Evolutionary conservation across 2,329 filamentous ascomycete species (phyloP).

Genomic region (Penicillium sp.): DNA sequence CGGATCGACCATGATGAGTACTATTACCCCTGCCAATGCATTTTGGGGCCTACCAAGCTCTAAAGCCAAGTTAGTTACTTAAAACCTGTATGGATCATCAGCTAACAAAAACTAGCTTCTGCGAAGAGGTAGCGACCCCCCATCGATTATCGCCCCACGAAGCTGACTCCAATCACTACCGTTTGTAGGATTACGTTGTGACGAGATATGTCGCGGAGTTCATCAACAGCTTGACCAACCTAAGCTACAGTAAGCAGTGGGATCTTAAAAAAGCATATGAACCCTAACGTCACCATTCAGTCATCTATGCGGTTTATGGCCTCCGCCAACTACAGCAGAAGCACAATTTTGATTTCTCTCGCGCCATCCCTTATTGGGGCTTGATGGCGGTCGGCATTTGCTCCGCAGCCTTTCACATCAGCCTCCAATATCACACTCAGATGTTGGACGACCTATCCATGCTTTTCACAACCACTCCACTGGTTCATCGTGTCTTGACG

Average conservation of each 20-base stretch:
- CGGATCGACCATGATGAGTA: background rate
- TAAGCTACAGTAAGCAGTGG: constrained; percentile 21
- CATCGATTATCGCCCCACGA: background rate
- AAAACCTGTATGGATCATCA: background rate
- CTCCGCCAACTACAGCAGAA: constrained; percentile 8
- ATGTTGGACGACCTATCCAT: constrained; percentile 26
- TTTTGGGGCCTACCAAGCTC: background rate
- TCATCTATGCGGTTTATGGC: constrained; percentile 26
- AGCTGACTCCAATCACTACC: background rate
- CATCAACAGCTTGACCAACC: constrained; percentile 30
- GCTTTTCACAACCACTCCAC: constrained; percentile 21
- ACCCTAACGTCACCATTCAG: background rate
- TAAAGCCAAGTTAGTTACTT: background rate
- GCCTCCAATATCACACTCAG: constrained; percentile 9
- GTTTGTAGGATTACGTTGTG: constrained; percentile 23
- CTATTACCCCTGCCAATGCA: background rate
- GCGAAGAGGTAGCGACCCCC: background rate
- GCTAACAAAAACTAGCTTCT: background rate
- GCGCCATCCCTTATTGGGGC: constrained; percentile 16
- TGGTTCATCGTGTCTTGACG: constrained; percentile 22
- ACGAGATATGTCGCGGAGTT: constrained; percentile 28
- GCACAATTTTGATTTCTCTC: constrained; percentile 1
- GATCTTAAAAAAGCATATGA: background rate
- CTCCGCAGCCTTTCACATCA: constrained; percentile 6
- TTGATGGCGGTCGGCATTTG: constrained; percentile 13